These are phyloP conservation scores for Atkinsonella hypoxylon DNA, from an alignment of 2,329 filamentous ascomycete species.

Conservation along the genomic window DNA sequence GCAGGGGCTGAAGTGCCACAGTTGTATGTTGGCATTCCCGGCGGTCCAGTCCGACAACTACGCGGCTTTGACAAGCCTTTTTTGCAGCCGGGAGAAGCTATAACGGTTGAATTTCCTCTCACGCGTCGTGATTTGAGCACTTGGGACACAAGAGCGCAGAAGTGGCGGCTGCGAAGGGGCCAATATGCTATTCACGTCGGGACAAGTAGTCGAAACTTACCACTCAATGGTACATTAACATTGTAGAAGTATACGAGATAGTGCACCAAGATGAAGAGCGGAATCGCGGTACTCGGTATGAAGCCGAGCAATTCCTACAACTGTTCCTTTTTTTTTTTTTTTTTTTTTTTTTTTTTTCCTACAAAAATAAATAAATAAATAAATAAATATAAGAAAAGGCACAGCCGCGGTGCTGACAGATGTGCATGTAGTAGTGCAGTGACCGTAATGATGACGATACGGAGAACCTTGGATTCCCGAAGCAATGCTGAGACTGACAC, in stretches of 20 bases:
- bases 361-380: no score
- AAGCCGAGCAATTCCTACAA: no score
- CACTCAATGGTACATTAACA: conserved; percentile 25
- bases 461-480: neutral
- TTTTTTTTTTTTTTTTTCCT: no score
- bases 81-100: conserved; percentile 31
- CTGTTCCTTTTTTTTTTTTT: no score
- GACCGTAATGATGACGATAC: neutral
- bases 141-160: conserved; percentile 50
- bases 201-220: conserved; percentile 33
- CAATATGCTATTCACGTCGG: conserved; percentile 34
- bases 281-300: no score
- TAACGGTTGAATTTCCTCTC: conserved; percentile 37
- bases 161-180: conserved; percentile 42
- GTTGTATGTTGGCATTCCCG: conserved; percentile 35
- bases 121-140: conserved; percentile 53
- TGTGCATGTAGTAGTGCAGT: neutral
- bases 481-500: no score
- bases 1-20: conserved; percentile 36
- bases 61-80: conserved; percentile 52
- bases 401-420: neutral
- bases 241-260: conserved; percentile 14
- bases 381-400: no score
- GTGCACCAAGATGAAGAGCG: neutral
- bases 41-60: conserved; percentile 43